Evolutionary conservation across 495 filamentous ascomycete genomes (phyloP).

Genomic region (Margaritispora aquatica): DNA sequence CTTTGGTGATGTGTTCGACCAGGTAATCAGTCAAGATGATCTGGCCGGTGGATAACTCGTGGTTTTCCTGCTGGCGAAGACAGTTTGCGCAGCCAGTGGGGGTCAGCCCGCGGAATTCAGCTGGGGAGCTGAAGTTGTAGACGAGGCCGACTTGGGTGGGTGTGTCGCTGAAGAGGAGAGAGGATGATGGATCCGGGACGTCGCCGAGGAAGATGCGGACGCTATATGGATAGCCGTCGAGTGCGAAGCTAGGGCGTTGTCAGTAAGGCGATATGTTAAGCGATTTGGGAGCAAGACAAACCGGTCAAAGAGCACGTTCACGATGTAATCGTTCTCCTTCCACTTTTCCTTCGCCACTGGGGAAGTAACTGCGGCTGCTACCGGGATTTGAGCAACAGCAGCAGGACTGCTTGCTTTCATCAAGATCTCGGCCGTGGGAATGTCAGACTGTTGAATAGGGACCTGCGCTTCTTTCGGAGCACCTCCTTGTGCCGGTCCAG

Average conservation of each 20-base stretch:
- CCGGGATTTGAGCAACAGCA: not conserved
- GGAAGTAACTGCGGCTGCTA: not conserved
- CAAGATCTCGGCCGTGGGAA: not conserved
- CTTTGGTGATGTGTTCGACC: slow-evolving; percentile 1
- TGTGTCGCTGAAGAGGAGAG: not conserved
- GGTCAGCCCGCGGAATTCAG: not conserved
- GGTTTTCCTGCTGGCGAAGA: slow-evolving; percentile 1
- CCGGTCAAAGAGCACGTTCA: slow-evolving; percentile 8
- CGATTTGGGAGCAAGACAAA: not conserved
- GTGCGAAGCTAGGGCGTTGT: slow-evolving; percentile 1
- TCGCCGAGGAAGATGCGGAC: slow-evolving; percentile 14
- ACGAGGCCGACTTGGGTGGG: slow-evolving; percentile 6
- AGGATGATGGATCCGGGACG: not conserved
- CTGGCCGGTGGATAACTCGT: slow-evolving; percentile 6
- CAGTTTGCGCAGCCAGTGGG: slow-evolving; percentile 8
- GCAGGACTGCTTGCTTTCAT: not conserved
- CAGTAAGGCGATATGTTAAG: not conserved
- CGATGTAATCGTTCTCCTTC: slow-evolving; percentile 1
- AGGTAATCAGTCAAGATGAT: slow-evolving; percentile 9
- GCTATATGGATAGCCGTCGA: slow-evolving; percentile 8
- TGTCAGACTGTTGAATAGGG: not conserved
- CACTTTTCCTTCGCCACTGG: not conserved
- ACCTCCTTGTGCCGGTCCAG: no score
- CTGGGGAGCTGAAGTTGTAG: slow-evolving; percentile 13
- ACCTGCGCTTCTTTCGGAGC: not conserved